Evolutionary conservation across 768 basidiomycete species (phyloP), one percentile per base, ranked within the genome.

Genomic region (Paxillus involutus): DNA sequence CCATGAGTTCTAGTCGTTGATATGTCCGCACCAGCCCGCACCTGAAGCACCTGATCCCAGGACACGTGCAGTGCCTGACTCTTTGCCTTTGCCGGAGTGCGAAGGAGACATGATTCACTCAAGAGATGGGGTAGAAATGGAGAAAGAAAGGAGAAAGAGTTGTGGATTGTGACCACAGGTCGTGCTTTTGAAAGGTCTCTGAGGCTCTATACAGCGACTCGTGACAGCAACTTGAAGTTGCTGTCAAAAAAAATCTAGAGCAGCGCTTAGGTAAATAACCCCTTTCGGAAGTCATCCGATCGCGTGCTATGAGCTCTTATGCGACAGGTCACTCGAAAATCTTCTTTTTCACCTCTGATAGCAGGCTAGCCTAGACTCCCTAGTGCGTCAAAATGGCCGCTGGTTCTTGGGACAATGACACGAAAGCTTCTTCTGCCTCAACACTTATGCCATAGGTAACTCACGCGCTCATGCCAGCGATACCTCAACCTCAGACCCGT

Each of bases 21-120:
- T 17, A 49, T 3, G 13, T 17, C 16, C 19, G 24, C 7, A 49
- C 21, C 13, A 13, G 30, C 13, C 33, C 49, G 42, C 47, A 94
- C 96, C 96, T 61, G 94, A 94, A 52, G 92, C 77, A 56, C 96
- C 96, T 36, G 93, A 94, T 45, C 96, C 96, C 47, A 97, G 79
- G 54, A 98, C 76, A 48, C 96, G 84, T 51, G 96, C 96, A 21
- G 89, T 80, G 16, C 87, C 94, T 50, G 95, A 97, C 64, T 98
- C 95, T 68, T 82, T 89, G 52, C 78, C 73, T 57, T 78, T 77
- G 42, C 66, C 74, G 42, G 74, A 70, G 42, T 72, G 53, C 29
- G 75, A 65, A 44, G 81, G 81, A 37, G 81, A 79, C 82, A 83
- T 83, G 36, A 17, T 44, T 39, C 32, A 37, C 29, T 42, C 29